Evolutionary conservation across 495 filamentous ascomycete genomes (phyloP), one percentile per base, ranked within the genome.

Genomic region (Letharia columbiana): DNA sequence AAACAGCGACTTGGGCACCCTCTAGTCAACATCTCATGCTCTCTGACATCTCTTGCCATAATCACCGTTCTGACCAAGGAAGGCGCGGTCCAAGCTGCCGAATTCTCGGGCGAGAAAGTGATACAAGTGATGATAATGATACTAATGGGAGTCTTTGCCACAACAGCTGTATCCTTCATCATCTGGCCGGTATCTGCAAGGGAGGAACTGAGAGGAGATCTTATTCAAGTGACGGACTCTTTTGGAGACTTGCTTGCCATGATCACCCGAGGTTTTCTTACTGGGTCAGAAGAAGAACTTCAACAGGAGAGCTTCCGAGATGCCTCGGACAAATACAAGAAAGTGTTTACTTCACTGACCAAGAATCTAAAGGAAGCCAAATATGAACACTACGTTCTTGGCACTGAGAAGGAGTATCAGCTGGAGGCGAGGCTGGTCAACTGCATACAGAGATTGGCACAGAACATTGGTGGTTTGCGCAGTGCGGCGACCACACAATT

Each of bases 41-140:
- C 92, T 33, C 78, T 98, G 67, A 84, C 94, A 3, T 90, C 89
- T n/a, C 84, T 98, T 33, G 89, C 91, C 33, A 92, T 94, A 59
- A 96, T 97, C 73, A 94, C 90, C 3, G 84, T 96, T 49, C 76
- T 97, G 68, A 97, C 94, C 4, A 96, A 95, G 75, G 94, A 98
- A 75, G 92, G 90, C 66, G 83, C 89, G 1, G 86, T 97, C 3
- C 90, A 96, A 72, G 84, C 80, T 37, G 90, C 87, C 5, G 84
- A 87, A 47, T 89, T 97, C 71, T 90, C 88, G 0, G 82, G 90
- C 67, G 85, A 84, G 40, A 96, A 96, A 75, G 88, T 96, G 44
- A 80, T 83, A 17, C 92, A 97, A 76, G 90, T 96, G 20, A 76
- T 96, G 71, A 92, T 92, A 71, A 96, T 97, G 83, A 83, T 98